These are phyloP conservation scores for Taiozyma sp. DNA, from an alignment of 1,139 yeast species.

Conservation along the genomic window DNA sequence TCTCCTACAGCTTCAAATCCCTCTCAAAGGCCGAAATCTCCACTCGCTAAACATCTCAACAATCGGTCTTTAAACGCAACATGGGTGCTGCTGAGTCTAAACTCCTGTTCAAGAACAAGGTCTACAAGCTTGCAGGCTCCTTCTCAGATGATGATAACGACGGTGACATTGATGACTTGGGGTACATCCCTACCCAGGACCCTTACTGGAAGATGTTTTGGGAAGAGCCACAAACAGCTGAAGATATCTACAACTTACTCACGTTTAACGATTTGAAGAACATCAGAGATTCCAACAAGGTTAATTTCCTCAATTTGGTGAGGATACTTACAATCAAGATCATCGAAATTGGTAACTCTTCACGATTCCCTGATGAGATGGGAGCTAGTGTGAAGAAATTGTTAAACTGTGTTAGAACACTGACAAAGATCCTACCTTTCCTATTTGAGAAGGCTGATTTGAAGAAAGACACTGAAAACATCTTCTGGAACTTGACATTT, in stretches of 20 bases:
- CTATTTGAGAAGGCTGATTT: slow-evolving; percentile 48
- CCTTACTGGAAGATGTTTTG: slow-evolving; percentile 52
- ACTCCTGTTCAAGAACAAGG: slow-evolving; percentile 52
- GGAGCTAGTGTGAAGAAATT: slow-evolving; percentile 25
- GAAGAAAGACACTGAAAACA: slow-evolving; percentile 28
- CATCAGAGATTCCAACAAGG: slow-evolving; percentile 51
- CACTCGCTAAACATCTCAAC: too few species aligned
- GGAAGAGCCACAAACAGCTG: slow-evolving; percentile 37
- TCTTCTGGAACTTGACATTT: slow-evolving; percentile 40
- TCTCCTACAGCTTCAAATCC: too few species aligned
- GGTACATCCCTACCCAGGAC: slow-evolving; percentile 38
- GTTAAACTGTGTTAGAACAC: slow-evolving; percentile 57
- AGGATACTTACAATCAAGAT: slow-evolving; percentile 34
- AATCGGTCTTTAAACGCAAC: not conserved
- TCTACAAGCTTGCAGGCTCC: slow-evolving; percentile 58
- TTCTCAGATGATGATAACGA: slow-evolving; percentile 14
- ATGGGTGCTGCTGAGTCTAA: slow-evolving; percentile 73
- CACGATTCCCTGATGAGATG: slow-evolving; percentile 22
- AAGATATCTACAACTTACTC: slow-evolving; percentile 53
- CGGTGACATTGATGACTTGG: slow-evolving; percentile 4
- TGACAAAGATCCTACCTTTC: slow-evolving; percentile 65
- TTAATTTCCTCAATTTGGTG: slow-evolving; percentile 52
- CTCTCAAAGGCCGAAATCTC: too few species aligned
- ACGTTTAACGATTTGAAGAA: slow-evolving; percentile 53
- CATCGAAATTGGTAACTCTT: slow-evolving; percentile 24